phyloP scores from a whole-genome alignment of 306 rosid species.

The Castanopsis chinensis region DNA sequence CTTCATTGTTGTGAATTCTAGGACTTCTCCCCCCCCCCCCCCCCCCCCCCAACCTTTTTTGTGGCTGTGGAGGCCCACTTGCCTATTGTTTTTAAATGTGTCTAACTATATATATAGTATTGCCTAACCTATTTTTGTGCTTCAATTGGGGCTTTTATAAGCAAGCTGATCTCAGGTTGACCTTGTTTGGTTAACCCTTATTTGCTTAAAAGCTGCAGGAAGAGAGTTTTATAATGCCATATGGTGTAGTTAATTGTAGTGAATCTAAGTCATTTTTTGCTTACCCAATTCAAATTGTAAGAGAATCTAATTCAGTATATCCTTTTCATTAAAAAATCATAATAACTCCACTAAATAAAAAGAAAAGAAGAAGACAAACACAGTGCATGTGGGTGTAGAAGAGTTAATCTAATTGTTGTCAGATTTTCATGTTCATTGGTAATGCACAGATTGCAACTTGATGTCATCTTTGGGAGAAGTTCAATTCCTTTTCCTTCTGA shows the following conservation, averaged over 20 bases:
- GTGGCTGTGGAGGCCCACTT: background rate
- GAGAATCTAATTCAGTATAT: too few relatives aligned
- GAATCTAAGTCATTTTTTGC: background rate
- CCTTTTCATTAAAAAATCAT: background rate
- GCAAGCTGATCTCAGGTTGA: background rate
- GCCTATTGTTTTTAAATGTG: background rate
- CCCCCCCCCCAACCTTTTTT: background rate
- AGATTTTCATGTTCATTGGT: too few relatives aligned
- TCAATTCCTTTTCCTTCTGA: background rate
- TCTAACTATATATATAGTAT: too few relatives aligned
- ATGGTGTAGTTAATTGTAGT: background rate
- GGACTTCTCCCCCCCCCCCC: too few relatives aligned
- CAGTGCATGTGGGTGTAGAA: too few relatives aligned
- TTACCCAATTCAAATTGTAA: background rate
- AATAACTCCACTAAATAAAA: background rate
- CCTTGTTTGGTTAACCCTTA: background rate
- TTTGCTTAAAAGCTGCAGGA: background rate
- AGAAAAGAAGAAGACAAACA: background rate
- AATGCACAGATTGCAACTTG: background rate
- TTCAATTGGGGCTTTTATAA: background rate
- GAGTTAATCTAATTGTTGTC: too few relatives aligned
- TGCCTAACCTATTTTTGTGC: background rate
- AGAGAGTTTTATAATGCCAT: background rate
- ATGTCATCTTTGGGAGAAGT: background rate
- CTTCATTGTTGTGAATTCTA: background rate